Conservation (phyloP, 805 yeast species). For the Jamesozyma lodderae region DNA sequence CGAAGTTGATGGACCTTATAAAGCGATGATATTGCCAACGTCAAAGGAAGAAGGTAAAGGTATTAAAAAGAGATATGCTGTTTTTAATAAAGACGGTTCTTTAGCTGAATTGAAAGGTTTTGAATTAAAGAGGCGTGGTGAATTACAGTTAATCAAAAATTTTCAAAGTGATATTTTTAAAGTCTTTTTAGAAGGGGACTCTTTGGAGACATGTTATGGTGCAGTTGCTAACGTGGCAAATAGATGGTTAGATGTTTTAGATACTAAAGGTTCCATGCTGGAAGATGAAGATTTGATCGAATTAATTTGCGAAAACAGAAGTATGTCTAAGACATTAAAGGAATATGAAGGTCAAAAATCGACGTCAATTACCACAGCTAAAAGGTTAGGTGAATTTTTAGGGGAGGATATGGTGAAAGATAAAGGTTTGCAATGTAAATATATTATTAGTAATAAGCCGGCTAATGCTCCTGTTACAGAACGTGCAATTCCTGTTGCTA, state of each 20-base stretch:
- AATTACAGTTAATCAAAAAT: conserved; percentile 81
- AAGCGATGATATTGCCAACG: conserved; percentile 94
- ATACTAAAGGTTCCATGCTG: conserved; percentile 72
- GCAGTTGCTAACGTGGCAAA: conserved; percentile 91
- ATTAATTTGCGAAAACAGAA: conserved; percentile 89
- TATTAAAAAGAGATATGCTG: conserved; percentile 92
- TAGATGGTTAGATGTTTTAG: conserved; percentile 91
- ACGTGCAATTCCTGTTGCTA: conserved; percentile 93
- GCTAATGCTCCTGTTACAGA: conserved; percentile 85
- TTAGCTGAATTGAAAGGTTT: conserved; percentile 95
- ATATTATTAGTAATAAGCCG: conserved; percentile 80
- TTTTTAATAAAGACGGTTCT: conserved; percentile 88
- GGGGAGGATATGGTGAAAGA: conserved; percentile 96
- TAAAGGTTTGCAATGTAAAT: conserved; percentile 91
- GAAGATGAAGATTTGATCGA: conserved; percentile 93
- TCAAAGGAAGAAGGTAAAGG: conserved; percentile 97
- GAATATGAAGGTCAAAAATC: conserved; percentile 90
- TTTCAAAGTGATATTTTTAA: conserved; percentile 93
- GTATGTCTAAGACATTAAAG: conserved; percentile 84
- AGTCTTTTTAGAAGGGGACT: conserved; percentile 75
- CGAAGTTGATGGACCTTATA: conserved; percentile 98
- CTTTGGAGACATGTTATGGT: conserved; percentile 70
- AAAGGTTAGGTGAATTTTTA: conserved; percentile 82
- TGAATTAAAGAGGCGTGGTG: conserved; percentile 95
- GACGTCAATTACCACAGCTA: conserved; percentile 92